Evolutionary conservation across 192 early-diverging fungal species (phyloP), one percentile per base, ranked within the genome.

Genomic region (Phycomyces blakesleeanus): DNA sequence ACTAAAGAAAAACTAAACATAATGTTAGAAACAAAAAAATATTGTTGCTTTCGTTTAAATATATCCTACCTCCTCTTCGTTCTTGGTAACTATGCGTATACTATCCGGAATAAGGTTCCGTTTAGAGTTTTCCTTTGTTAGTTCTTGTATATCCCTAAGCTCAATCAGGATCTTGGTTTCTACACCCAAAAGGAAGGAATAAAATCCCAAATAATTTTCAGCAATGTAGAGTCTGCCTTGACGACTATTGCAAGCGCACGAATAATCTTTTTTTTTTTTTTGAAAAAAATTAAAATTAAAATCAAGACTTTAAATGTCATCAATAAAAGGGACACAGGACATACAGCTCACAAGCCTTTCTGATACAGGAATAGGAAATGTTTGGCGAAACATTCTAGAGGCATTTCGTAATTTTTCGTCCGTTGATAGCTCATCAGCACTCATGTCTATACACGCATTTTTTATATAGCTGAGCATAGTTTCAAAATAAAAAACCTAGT

Each of bases 191-290:
- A 98, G 78, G 59, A 94, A 95, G 18, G 95, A 94, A 76, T 99
- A 93, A 68, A 98, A 99, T 80, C 92, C 92, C n/a, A 97, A 68
- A 70, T 94, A 90, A 63, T 95, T 91, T 67, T 93, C 86, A 54
- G 90, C 91, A 44, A 99, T 84, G 67, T 99, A 99, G 76, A 99
- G 76, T 95, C 97, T 98, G 0, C 97, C 97, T 77, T 99, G 97
- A 54, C 81, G 83, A 25, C 81, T 80, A 55, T 93, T 85, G 62
- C 92, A 93, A 3, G 92, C 88, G 62, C 93, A 95, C 12, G 94
- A 93, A 76, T 99, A 99, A 73, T 85, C 88, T 90, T 63, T 14
- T n/a, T n/a, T n/a, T n/a, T n/a, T n/a, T n/a, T n/a, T n/a, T n/a
- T n/a, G n/a, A n/a, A n/a, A n/a, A n/a, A n/a, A n/a, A n/a, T n/a